Percentiles rank a stretch among this genome's conserved stretches.
Evolutionary conservation across 805 yeast species (phyloP).

Genomic region (Yarrowia porcina): DNA sequence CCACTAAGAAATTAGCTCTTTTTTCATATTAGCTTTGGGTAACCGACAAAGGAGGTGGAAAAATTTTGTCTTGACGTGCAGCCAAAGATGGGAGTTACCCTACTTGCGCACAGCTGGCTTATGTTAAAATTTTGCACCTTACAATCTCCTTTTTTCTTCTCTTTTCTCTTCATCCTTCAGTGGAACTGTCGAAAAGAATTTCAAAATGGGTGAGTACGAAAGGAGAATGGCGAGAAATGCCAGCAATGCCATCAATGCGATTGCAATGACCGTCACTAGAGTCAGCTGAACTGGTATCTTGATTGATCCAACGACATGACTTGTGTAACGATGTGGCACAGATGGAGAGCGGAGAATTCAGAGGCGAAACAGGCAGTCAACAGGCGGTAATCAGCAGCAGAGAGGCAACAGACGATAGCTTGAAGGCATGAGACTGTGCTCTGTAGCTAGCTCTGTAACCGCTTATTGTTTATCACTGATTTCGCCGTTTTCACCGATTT

Average conservation of each 20-base stretch:
- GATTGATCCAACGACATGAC: too few species aligned
- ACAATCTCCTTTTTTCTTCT: slow-evolving; percentile 23
- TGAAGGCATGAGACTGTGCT: too few species aligned
- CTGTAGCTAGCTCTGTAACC: too few species aligned
- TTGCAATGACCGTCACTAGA: too few species aligned
- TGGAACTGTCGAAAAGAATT: slow-evolving; percentile 26
- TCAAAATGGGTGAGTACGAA: slow-evolving; percentile 37
- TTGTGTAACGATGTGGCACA: too few species aligned
- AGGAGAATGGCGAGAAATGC: background rate
- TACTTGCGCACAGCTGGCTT: background rate
- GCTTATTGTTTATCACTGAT: too few species aligned
- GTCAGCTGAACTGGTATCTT: too few species aligned
- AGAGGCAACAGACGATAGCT: too few species aligned
- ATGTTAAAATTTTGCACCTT: slow-evolving; percentile 25
- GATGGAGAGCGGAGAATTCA: too few species aligned
- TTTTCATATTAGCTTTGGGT: slow-evolving; percentile 1
- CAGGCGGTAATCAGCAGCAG: too few species aligned
- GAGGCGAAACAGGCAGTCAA: too few species aligned
- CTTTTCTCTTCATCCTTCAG: slow-evolving; percentile 25
- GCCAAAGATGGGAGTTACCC: slow-evolving; percentile 10
- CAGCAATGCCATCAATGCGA: background rate
- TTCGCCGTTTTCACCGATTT: too few species aligned
- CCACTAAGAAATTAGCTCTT: background rate
- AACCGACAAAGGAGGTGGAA: slow-evolving; percentile 8
- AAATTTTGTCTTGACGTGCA: slow-evolving; percentile 6